Conservation (phyloP, 768 basidiomycete species). For the Boletus coccyginus region DNA sequence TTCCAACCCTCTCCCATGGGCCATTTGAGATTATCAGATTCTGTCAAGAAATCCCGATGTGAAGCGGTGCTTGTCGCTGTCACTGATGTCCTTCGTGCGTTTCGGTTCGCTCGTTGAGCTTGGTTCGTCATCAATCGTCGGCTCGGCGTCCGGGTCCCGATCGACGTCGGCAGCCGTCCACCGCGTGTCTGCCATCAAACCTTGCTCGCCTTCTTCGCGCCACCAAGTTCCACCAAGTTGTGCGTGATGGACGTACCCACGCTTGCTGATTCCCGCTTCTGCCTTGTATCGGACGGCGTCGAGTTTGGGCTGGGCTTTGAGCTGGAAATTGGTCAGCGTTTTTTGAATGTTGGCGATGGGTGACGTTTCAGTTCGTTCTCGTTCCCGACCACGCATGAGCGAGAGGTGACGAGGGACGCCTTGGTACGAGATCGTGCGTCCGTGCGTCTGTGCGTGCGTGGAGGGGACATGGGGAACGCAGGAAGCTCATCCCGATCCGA, state of each 20-base stretch:
- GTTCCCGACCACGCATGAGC: slow-evolving; percentile 27
- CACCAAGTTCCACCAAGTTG: slow-evolving; percentile 25
- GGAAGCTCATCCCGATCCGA: slow-evolving; percentile 17
- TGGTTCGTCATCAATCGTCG: slow-evolving; percentile 27
- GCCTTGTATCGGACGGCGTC: slow-evolving; percentile 70
- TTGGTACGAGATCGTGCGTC: slow-evolving; percentile 20
- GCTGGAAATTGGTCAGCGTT: slow-evolving; percentile 39
- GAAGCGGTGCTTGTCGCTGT: background rate
- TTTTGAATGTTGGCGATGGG: slow-evolving; percentile 42
- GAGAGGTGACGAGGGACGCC: slow-evolving; percentile 40
- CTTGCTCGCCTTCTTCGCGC: slow-evolving; percentile 36
- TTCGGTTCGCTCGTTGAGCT: slow-evolving; percentile 18
- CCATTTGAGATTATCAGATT: slow-evolving; percentile 56
- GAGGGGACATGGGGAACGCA: slow-evolving; percentile 2
- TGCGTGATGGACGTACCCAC: slow-evolving; percentile 52
- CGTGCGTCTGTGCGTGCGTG: slow-evolving; percentile 11
- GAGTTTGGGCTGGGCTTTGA: slow-evolving; percentile 47
- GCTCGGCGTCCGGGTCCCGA: slow-evolving; percentile 15
- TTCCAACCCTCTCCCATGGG: slow-evolving; percentile 58
- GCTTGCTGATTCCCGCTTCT: slow-evolving; percentile 60
- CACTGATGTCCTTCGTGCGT: background rate
- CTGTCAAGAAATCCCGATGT: slow-evolving; percentile 17
- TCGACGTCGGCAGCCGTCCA: slow-evolving; percentile 28
- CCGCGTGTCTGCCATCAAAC: slow-evolving; percentile 38
- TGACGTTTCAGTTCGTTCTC: slow-evolving; percentile 23